These are phyloP conservation scores for Psidium friedrichsthalianum DNA, from an alignment of 345 rosid species.

Conservation along the genomic window DNA sequence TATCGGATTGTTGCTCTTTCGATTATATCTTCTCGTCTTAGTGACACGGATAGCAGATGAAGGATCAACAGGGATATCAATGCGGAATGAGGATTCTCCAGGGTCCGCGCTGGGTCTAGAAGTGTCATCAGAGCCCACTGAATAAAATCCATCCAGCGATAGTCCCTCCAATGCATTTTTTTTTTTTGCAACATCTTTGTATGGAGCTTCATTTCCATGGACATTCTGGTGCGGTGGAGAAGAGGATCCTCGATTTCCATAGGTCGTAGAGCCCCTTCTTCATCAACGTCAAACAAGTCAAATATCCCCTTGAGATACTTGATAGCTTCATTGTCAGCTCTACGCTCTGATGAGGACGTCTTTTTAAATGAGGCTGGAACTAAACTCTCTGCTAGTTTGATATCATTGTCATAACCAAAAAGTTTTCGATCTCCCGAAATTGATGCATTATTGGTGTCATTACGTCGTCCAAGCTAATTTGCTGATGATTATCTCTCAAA, in stretches of 20 bases:
- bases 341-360: slow-evolving; percentile 76
- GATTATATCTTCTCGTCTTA: slow-evolving; percentile 49
- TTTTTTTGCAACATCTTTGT: slow-evolving; percentile 58
- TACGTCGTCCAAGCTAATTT: slow-evolving; percentile 50
- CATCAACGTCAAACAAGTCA: slow-evolving; percentile 60
- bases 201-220: slow-evolving; percentile 85
- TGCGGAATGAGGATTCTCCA: slow-evolving; percentile 63
- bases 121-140: slow-evolving; percentile 96
- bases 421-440: slow-evolving; percentile 73
- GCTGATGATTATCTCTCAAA: slow-evolving; percentile 46
- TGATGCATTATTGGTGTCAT: slow-evolving; percentile 82
- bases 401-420: slow-evolving; percentile 93
- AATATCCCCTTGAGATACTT: slow-evolving; percentile 67
- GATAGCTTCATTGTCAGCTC: slow-evolving; percentile 80
- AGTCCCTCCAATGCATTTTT: slow-evolving; percentile 57
- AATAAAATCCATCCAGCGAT: slow-evolving; percentile 55
- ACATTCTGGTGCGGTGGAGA: slow-evolving; percentile 95
- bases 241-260: slow-evolving; percentile 76
- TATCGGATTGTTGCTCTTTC: slow-evolving; percentile 57
- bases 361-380: slow-evolving; percentile 70
- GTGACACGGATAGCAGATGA: slow-evolving; percentile 49
- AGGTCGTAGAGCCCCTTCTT: slow-evolving; percentile 67
- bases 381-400: slow-evolving; percentile 75
- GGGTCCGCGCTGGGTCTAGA: slow-evolving; percentile 54
- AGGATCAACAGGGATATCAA: slow-evolving; percentile 49